A percentile compares a stretch with the other conserved stretches of the same genome.
phyloP scores from a whole-genome alignment of 2,329 filamentous ascomycete genomes.

The Venturia oleaginea region DNA sequence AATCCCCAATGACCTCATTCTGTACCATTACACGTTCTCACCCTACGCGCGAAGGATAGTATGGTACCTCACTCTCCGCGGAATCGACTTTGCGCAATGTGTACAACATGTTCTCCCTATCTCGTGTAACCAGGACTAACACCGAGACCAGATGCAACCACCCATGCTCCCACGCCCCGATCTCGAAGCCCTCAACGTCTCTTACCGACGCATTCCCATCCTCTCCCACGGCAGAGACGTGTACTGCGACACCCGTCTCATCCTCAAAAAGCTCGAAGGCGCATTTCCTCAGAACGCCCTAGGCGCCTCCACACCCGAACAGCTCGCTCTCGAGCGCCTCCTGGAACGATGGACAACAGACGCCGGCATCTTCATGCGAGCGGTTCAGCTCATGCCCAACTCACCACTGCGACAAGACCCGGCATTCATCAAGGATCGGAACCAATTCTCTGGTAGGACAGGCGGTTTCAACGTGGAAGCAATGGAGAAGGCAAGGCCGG shows the following conservation, averaged over 20 bases:
- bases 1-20: slow-evolving; percentile 39
- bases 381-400: slow-evolving; percentile 49
- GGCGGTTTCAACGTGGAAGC: slow-evolving; percentile 29
- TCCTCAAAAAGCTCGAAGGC: slow-evolving; percentile 54
- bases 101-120: slow-evolving; percentile 35
- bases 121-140: background rate
- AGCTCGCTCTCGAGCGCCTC: slow-evolving; percentile 44
- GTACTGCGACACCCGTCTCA: slow-evolving; percentile 62
- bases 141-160: slow-evolving; percentile 49
- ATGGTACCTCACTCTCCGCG: slow-evolving; percentile 60
- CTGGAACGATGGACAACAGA: slow-evolving; percentile 50
- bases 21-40: slow-evolving; percentile 59
- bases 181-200: slow-evolving; percentile 49
- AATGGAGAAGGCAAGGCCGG: slow-evolving; percentile 39
- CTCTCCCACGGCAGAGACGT: slow-evolving; percentile 57
- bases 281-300: slow-evolving; percentile 39
- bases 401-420: slow-evolving; percentile 47
- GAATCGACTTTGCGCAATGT: slow-evolving; percentile 58
- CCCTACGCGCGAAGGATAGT: slow-evolving; percentile 54
- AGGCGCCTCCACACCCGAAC: slow-evolving; percentile 20
- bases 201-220: slow-evolving; percentile 61
- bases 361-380: slow-evolving; percentile 46
- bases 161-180: slow-evolving; percentile 57
- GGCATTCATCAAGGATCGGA: slow-evolving; percentile 51
- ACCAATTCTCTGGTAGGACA: slow-evolving; percentile 35